A percentile compares a stretch with the other conserved stretches of the same genome.
Evolutionary conservation across 495 filamentous ascomycete species (phyloP).

Genomic region (Trichoderma orchidacearum): DNA sequence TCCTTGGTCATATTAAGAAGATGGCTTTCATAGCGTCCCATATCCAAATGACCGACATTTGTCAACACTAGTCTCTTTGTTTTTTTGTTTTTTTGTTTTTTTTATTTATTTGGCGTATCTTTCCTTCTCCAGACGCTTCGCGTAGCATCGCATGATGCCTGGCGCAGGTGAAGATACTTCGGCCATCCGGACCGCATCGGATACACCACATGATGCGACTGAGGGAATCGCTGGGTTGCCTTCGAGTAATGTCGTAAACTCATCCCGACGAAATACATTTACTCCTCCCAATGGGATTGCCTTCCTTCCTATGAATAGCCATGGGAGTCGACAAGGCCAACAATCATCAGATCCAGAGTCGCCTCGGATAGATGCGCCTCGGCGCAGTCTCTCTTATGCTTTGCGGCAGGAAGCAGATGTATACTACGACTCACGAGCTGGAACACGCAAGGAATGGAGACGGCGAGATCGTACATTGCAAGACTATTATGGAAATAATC

Average conservation of each 20-base stretch:
- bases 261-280: not conserved
- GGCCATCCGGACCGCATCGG: not conserved
- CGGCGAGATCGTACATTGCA: constrained; percentile 5
- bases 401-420: constrained; percentile 2
- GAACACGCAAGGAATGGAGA: constrained; percentile 6
- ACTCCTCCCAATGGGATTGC: not conserved
- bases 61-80: not conserved
- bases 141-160: not conserved
- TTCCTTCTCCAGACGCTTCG: not conserved
- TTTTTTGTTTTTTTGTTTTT: not conserved
- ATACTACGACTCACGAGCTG: constrained; percentile 12
- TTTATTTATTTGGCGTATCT: not conserved
- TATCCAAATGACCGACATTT: not conserved
- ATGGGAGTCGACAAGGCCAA: not conserved
- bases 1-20: not conserved
- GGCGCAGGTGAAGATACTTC: not conserved
- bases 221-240: not conserved
- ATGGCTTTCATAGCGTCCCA: not conserved
- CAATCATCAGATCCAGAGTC: not conserved
- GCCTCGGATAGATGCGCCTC: not conserved
- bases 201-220: not conserved
- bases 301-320: not conserved
- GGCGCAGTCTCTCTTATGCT: constrained; percentile 1
- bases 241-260: not conserved
- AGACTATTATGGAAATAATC: constrained; percentile 6